Evolutionary conservation across 371 early-diverging fungal genomes (phyloP).

Genomic region (Smittium culicis): DNA sequence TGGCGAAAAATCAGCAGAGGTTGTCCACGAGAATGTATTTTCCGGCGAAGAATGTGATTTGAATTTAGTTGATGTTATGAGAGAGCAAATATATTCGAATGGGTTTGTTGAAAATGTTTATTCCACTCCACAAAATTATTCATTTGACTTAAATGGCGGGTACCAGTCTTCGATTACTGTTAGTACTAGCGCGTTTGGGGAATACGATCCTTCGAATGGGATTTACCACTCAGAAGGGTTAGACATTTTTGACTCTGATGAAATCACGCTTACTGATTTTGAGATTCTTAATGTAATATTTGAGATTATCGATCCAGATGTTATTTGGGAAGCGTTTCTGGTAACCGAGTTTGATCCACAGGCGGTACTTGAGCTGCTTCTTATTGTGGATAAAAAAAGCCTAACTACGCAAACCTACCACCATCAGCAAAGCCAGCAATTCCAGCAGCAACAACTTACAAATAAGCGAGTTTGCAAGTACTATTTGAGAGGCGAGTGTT

Average conservation of each 20-base stretch:
- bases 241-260: not conserved
- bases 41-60: too few species aligned
- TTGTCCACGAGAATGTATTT: too few species aligned
- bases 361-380: not conserved
- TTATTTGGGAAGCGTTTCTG: conserved; percentile 11
- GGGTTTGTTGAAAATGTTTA: not conserved
- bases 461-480: conserved; percentile 7
- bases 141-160: not conserved
- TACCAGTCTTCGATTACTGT: not conserved
- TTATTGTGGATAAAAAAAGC: not conserved
- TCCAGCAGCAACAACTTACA: not conserved
- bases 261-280: conserved; percentile 1
- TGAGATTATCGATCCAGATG: conserved; percentile 5
- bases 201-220: not conserved
- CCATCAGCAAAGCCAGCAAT: not conserved
- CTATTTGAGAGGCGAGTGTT: conserved; percentile 11
- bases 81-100: not conserved
- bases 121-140: not conserved
- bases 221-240: not conserved
- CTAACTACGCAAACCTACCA: not conserved
- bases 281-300: conserved; percentile 3
- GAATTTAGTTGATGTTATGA: not conserved
- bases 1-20: too few species aligned
- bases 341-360: conserved; percentile 3
- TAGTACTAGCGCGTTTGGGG: not conserved